Percentiles rank a stretch among this genome's conserved stretches.
phyloP scores from a whole-genome alignment of 2,329 filamentous ascomycete genomes.

The Aphanoascus verrucosus region DNA sequence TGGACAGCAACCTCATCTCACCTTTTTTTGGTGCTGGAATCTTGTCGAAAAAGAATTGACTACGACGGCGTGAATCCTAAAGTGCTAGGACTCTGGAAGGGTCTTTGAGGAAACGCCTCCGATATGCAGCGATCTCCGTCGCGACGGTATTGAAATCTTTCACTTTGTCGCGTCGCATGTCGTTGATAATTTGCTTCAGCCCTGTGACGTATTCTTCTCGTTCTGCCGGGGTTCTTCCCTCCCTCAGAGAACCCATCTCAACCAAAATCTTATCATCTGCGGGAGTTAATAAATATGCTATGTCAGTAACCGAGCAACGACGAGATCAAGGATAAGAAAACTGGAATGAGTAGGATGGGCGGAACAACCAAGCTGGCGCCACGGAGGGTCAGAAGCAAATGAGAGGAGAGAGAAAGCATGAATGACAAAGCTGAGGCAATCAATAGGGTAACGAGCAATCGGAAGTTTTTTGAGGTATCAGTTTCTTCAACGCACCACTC shows the following conservation, averaged over 20 bases:
- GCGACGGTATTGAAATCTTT: constrained; percentile 42
- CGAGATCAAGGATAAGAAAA: constrained; percentile 1
- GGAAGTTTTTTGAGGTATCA: constrained; percentile 16
- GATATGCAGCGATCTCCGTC: constrained; percentile 40
- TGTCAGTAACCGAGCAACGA: constrained; percentile 25
- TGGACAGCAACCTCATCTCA: constrained; percentile 3
- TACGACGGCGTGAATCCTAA: constrained; percentile 21
- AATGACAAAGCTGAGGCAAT: not conserved
- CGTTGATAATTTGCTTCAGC: constrained; percentile 40
- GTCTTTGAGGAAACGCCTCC: constrained; percentile 41
- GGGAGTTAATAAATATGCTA: constrained; percentile 29
- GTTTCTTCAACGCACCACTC: constrained; percentile 56
- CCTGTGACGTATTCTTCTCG: constrained; percentile 36
- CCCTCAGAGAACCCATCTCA: constrained; percentile 39
- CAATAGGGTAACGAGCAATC: not conserved
- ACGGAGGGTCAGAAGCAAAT: not conserved
- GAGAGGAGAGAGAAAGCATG: constrained; percentile 1
- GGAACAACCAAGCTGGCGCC: not conserved
- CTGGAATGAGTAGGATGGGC: not conserved
- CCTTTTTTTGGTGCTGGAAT: not conserved
- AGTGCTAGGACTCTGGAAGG: constrained; percentile 37
- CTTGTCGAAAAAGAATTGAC: not conserved
- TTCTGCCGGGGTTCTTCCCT: constrained; percentile 37
- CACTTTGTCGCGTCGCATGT: constrained; percentile 40
- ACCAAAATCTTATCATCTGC: constrained; percentile 43